Evolutionary conservation across 164 flowering plant genomes (phyloP).

Genomic region (Berberis thunbergii): DNA sequence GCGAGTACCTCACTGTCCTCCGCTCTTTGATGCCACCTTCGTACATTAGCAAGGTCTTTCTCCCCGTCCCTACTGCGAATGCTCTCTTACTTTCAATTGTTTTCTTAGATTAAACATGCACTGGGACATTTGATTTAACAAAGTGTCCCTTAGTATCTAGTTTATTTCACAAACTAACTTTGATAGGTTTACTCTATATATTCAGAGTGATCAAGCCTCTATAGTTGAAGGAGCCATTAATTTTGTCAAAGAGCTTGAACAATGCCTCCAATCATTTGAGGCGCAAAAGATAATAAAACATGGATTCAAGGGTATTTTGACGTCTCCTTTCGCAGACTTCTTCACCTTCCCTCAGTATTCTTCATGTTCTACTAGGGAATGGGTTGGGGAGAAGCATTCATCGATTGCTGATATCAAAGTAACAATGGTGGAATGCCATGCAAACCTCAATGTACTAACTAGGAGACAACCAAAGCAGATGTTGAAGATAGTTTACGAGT

Average conservation of each 20-base stretch:
- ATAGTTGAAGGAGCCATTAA: conserved; percentile 88
- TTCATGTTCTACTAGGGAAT: conserved; percentile 12
- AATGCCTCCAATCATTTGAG: conserved; percentile 55
- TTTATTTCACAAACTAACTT: no score
- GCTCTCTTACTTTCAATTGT: not conserved
- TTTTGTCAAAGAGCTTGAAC: conserved; percentile 85
- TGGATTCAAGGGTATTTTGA: conserved; percentile 2
- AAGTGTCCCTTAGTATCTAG: no score
- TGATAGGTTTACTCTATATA: not conserved
- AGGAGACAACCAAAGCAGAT: conserved; percentile 57
- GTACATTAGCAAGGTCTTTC: conserved; percentile 45
- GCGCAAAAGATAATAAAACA: conserved; percentile 23
- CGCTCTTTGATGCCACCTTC: conserved; percentile 51
- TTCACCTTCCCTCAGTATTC: conserved; percentile 63
- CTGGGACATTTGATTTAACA: no score
- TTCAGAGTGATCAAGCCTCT: conserved; percentile 94
- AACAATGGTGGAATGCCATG: conserved; percentile 84
- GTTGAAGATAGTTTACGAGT: conserved; percentile 50
- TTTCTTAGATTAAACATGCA: no score
- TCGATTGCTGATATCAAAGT: conserved; percentile 73
- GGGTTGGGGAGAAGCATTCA: conserved; percentile 15
- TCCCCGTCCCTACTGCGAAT: not conserved
- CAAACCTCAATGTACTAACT: conserved; percentile 60
- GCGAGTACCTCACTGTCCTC: conserved; percentile 44
- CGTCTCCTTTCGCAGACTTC: conserved; percentile 48